Conservation (phyloP, 805 yeast species). For the Helenozyma baotianmanensis region DNA sequence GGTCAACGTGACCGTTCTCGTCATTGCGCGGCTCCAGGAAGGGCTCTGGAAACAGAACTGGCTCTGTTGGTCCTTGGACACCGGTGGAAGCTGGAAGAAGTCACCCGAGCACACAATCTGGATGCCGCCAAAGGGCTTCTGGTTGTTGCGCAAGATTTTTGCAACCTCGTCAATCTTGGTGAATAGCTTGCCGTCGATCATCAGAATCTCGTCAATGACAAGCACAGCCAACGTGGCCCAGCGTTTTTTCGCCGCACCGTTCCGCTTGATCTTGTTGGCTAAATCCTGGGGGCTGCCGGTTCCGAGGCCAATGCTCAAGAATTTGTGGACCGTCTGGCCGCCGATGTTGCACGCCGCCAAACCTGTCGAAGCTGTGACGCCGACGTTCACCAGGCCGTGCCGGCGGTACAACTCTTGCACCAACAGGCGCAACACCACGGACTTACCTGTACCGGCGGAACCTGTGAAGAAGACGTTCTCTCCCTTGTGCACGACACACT, state of each 20-base stretch:
- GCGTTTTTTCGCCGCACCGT: constrained; percentile 43
- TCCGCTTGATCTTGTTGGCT: constrained; percentile 49
- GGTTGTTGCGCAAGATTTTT: constrained; percentile 37
- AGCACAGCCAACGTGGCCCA: constrained; percentile 60
- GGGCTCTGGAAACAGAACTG: constrained; percentile 62
- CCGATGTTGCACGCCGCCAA: constrained; percentile 80
- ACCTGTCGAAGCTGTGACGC: constrained; percentile 83
- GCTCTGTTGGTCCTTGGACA: constrained; percentile 31
- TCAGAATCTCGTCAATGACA: constrained; percentile 73
- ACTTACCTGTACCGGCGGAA: constrained; percentile 98
- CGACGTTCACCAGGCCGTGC: constrained; percentile 46
- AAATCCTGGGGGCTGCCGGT: constrained; percentile 45
- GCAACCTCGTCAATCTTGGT: constrained; percentile 64
- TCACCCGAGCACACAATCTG: constrained; percentile 77
- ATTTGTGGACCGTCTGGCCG: constrained; percentile 73
- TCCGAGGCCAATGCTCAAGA: constrained; percentile 75
- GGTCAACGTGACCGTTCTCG: constrained; percentile 52
- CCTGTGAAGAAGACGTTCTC: constrained; percentile 86
- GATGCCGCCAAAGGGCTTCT: constrained; percentile 72
- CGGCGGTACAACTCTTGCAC: constrained; percentile 48
- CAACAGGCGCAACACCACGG: constrained; percentile 68
- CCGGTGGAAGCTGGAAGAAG: constrained; percentile 80
- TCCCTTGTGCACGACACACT: constrained; percentile 51
- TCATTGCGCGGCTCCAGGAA: constrained; percentile 58
- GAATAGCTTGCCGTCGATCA: constrained; percentile 68